Evolutionary conservation across 2,329 filamentous ascomycete species (phyloP).

Genomic region (Whalleya microplaca): DNA sequence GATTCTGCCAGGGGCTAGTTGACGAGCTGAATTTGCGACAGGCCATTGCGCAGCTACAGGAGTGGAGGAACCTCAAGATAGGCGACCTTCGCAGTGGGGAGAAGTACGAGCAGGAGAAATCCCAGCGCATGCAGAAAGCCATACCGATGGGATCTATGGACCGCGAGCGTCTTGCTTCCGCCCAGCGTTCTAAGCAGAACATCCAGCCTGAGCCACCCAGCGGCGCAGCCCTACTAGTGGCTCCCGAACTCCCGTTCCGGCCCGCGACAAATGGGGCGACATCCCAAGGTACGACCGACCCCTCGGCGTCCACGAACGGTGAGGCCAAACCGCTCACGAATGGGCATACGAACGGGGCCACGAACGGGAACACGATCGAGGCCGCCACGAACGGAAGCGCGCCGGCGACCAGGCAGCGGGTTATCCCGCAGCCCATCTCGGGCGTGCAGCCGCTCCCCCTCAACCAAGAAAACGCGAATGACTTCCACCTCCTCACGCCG

Average conservation of each 20-base stretch:
- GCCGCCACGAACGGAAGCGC: conserved; percentile 46
- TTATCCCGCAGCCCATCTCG: conserved; percentile 59
- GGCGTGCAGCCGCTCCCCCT: conserved; percentile 68
- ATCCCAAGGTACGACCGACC: conserved; percentile 27
- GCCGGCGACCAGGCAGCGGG: conserved; percentile 53
- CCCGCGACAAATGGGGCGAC: conserved; percentile 40
- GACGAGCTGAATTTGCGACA: conserved; percentile 91
- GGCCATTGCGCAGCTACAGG: conserved; percentile 87
- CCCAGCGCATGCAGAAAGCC: conserved; percentile 69
- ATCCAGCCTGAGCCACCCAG: conserved; percentile 71
- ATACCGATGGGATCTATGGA: conserved; percentile 82
- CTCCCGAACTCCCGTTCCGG: conserved; percentile 74
- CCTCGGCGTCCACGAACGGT: conserved; percentile 47
- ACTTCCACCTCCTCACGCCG: conserved; percentile 81
- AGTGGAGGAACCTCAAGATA: conserved; percentile 87
- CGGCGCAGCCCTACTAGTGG: conserved; percentile 76
- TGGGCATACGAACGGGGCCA: conserved; percentile 45
- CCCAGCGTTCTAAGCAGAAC: conserved; percentile 69
- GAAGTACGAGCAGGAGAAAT: conserved; percentile 91
- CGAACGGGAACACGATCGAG: conserved; percentile 30
- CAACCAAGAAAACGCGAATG: conserved; percentile 75
- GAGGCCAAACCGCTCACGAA: conserved; percentile 59
- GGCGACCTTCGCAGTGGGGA: conserved; percentile 84
- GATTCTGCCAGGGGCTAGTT: conserved; percentile 80
- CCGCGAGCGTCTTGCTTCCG: conserved; percentile 73